A percentile compares a stretch with the other conserved stretches of the same genome.
These are phyloP conservation scores for Cadophora sp. DNA, from an alignment of 2,329 filamentous ascomycete species.

Conservation along the genomic window DNA sequence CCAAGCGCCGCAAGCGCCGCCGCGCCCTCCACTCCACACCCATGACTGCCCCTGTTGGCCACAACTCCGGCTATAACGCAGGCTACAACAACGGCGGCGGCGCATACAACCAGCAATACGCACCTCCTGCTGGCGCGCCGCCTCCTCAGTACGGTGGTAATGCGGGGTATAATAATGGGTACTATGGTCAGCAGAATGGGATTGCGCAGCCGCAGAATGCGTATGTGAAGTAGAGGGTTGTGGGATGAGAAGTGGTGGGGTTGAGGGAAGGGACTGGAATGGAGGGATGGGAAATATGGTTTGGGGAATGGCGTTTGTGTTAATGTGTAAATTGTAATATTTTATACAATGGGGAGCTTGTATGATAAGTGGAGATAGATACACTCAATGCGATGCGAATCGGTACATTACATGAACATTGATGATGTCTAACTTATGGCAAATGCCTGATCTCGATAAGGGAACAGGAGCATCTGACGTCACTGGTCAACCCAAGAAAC, in stretches of 20 bases:
- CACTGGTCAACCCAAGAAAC: too few species aligned
- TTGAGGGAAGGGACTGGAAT: neutral
- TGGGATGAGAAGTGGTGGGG: neutral
- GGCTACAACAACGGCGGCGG: conserved; percentile 9
- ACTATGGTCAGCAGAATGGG: conserved; percentile 31
- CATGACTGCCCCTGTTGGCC: conserved; percentile 9
- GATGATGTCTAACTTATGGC: too few species aligned
- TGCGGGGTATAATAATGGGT: conserved; percentile 18
- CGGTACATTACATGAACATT: neutral
- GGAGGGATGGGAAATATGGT: neutral
- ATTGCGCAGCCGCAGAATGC: conserved; percentile 31
- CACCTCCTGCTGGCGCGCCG: conserved; percentile 14
- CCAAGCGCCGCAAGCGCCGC: conserved; percentile 26
- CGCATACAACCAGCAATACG: conserved; percentile 15
- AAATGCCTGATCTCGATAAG: too few species aligned
- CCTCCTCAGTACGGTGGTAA: conserved; percentile 14
- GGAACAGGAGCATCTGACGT: too few species aligned
- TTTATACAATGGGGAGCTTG: neutral
- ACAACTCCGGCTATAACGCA: conserved; percentile 17
- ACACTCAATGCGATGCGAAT: neutral
- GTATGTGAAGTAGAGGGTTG: conserved; percentile 23
- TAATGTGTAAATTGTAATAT: conserved; percentile 5
- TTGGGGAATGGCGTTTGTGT: too few species aligned
- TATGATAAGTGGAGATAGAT: neutral
- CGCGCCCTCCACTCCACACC: conserved; percentile 18